phyloP scores from a whole-genome alignment of 805 yeast genomes.

The Candida broadrunensis region DNA sequence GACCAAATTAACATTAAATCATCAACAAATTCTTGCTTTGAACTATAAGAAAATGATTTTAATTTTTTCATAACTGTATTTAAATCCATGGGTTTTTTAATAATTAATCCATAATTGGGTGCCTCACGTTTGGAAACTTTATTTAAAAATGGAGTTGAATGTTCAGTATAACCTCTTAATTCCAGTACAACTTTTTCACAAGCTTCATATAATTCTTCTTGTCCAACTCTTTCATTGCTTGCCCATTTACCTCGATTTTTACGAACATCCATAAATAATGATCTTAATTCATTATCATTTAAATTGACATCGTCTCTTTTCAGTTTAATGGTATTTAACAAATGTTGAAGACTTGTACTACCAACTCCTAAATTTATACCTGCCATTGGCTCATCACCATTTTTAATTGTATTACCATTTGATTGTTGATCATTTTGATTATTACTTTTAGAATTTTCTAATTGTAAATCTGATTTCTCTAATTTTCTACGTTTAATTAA shows the following conservation, averaged over 20 bases:
- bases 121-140: slow-evolving; percentile 98
- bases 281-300: slow-evolving; percentile 79
- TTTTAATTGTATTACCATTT: slow-evolving; percentile 5
- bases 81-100: slow-evolving; percentile 93
- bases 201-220: slow-evolving; percentile 95
- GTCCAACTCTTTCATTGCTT: slow-evolving; percentile 91
- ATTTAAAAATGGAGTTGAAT: slow-evolving; percentile 92
- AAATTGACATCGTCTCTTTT: slow-evolving; percentile 72
- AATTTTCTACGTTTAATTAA: slow-evolving; percentile 70
- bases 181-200: slow-evolving; percentile 94
- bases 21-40: slow-evolving; percentile 88
- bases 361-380: slow-evolving; percentile 38
- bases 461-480: slow-evolving; percentile 74
- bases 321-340: slow-evolving; percentile 73
- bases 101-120: slow-evolving; percentile 88
- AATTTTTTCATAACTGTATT: slow-evolving; percentile 91
- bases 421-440: slow-evolving; percentile 14
- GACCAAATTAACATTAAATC: slow-evolving; percentile 95
- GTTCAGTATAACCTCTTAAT: slow-evolving; percentile 88
- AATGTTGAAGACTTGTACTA: slow-evolving; percentile 60
- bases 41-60: slow-evolving; percentile 74
- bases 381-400: slow-evolving; percentile 12
- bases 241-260: slow-evolving; percentile 98
- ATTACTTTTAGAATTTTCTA: slow-evolving; percentile 34
- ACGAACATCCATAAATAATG: slow-evolving; percentile 85